A percentile compares a stretch with the other conserved stretches of the same genome.
Evolutionary conservation across 768 basidiomycete species (phyloP).

Genomic region (Chalciporus pseudorubinellus): DNA sequence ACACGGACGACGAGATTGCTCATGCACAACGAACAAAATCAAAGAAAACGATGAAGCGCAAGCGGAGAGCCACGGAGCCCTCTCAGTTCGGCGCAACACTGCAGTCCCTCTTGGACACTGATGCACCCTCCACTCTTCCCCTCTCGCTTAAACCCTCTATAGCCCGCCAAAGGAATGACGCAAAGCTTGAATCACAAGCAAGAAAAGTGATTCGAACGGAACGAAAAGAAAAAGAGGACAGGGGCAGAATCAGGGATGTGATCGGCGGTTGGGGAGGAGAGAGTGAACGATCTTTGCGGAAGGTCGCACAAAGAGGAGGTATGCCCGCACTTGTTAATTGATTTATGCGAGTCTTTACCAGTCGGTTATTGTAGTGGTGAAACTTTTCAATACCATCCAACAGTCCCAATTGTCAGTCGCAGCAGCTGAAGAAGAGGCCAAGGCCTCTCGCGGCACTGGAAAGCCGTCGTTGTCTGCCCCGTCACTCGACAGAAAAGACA

Average conservation of each 20-base stretch:
- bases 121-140: conserved; percentile 66
- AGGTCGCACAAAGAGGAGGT: conserved; percentile 87
- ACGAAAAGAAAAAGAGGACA: conserved; percentile 72
- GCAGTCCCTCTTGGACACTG: conserved; percentile 67
- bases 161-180: conserved; percentile 64
- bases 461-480: conserved; percentile 74
- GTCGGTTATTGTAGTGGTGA: conserved; percentile 53
- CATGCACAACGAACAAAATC: conserved; percentile 60
- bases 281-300: conserved; percentile 71
- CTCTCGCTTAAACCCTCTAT: conserved; percentile 79
- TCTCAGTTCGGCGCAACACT: conserved; percentile 74
- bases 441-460: conserved; percentile 64
- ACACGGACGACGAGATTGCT: conserved; percentile 67
- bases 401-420: conserved; percentile 65
- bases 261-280: conserved; percentile 91
- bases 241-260: conserved; percentile 60
- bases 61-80: conserved; percentile 74
- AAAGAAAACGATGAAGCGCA: conserved; percentile 77
- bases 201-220: conserved; percentile 70
- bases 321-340: conserved; percentile 16
- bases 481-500: conserved; percentile 45
- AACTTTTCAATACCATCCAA: conserved; percentile 83
- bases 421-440: conserved; percentile 53
- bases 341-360: too few relatives aligned
- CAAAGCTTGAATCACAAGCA: conserved; percentile 70